Percentiles rank a stretch among this genome's conserved stretches.
These are phyloP conservation scores for Ogataea naganishii DNA, from an alignment of 805 yeast genomes.

Conservation along the genomic window DNA sequence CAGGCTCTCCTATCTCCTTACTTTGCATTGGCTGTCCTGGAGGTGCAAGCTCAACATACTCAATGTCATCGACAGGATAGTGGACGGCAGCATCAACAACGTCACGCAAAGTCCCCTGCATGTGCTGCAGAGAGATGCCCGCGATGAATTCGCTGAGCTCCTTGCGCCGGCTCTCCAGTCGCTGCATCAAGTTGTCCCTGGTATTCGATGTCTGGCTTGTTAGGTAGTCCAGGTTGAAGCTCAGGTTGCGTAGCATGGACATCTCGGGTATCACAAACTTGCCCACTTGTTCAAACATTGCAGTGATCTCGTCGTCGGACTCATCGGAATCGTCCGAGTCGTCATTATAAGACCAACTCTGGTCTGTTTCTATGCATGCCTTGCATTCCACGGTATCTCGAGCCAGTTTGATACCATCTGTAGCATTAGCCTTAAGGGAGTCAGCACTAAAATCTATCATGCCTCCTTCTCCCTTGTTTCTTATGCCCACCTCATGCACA, in stretches of 20 bases:
- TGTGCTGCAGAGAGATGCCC: neutral
- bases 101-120: slow-evolving; percentile 19
- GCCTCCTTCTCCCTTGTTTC: too few species aligned
- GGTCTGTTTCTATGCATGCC: too few species aligned
- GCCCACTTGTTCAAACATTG: slow-evolving; percentile 46
- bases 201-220: neutral
- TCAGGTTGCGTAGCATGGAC: slow-evolving; percentile 15
- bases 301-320: slow-evolving; percentile 31
- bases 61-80: slow-evolving; percentile 32
- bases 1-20: slow-evolving; percentile 29
- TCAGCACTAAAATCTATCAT: too few species aligned
- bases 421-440: too few species aligned
- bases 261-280: slow-evolving; percentile 21
- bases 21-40: neutral
- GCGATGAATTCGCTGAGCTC: neutral
- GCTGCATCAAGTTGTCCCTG: neutral
- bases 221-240: slow-evolving; percentile 5
- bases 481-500: too few species aligned
- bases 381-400: too few species aligned
- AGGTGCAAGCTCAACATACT: slow-evolving; percentile 4
- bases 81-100: slow-evolving; percentile 38
- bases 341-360: slow-evolving; percentile 1
- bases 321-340: slow-evolving; percentile 12
- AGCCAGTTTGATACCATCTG: too few species aligned
- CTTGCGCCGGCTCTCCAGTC: neutral